These are phyloP conservation scores for Cladophialophora carrionii DNA, from an alignment of 2,329 filamentous ascomycete species.

Conservation along the genomic window DNA sequence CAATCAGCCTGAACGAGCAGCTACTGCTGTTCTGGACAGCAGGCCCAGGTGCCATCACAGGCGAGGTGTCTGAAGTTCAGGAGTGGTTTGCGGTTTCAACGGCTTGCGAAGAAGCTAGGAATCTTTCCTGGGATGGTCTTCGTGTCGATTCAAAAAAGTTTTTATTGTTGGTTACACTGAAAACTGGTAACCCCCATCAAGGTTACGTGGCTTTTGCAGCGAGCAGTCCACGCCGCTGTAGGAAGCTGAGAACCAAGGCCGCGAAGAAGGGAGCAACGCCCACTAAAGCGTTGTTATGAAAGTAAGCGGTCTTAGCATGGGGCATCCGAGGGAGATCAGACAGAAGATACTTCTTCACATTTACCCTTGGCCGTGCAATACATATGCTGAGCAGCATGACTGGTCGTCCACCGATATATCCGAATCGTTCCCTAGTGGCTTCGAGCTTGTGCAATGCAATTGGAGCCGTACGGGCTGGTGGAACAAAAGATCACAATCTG, in stretches of 20 bases:
- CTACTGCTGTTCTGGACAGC: constrained; percentile 23
- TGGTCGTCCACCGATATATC: neutral
- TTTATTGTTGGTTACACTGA: constrained; percentile 22
- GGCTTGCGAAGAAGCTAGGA: constrained; percentile 22
- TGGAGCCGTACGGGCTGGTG: neutral
- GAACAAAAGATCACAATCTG: neutral
- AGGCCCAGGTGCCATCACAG: constrained; percentile 22
- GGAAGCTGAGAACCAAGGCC: neutral
- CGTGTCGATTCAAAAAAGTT: constrained; percentile 22
- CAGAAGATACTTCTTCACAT: neutral
- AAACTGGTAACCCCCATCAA: constrained; percentile 14
- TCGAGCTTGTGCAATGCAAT: neutral
- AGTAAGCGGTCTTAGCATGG: neutral
- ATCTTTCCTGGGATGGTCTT: constrained; percentile 25
- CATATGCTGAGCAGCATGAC: neutral
- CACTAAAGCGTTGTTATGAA: neutral
- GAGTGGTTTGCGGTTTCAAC: constrained; percentile 32
- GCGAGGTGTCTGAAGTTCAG: constrained; percentile 27
- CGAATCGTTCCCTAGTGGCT: neutral
- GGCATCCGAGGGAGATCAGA: neutral
- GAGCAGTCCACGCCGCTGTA: constrained; percentile 19
- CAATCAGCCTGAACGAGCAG: constrained; percentile 10
- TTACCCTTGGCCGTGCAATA: neutral
- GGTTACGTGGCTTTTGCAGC: constrained; percentile 26
- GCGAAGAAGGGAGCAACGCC: too few relatives aligned